These are phyloP conservation scores for Scopulariopsis brevicaulis DNA, from an alignment of 2,329 filamentous ascomycete genomes.

Conservation along the genomic window DNA sequence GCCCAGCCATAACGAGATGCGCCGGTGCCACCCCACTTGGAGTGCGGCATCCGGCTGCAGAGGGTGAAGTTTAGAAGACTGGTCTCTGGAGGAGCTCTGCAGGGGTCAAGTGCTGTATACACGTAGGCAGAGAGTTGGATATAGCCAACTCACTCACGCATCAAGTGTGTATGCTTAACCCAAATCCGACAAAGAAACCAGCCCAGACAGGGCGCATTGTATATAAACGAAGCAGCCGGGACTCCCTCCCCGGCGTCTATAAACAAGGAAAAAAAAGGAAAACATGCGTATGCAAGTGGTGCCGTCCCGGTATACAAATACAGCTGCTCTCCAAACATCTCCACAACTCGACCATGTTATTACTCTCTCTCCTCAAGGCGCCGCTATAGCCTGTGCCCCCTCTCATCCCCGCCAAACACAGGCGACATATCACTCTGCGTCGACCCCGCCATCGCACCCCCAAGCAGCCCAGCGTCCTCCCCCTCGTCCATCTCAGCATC, in stretches of 20 bases:
- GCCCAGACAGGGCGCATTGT: too few relatives aligned
- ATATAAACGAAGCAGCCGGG: not conserved
- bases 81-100: too few relatives aligned
- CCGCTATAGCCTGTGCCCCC: not conserved
- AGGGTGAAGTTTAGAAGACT: too few relatives aligned
- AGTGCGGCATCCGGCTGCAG: too few relatives aligned
- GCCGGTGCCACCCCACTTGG: too few relatives aligned
- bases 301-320: not conserved
- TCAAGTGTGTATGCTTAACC: too few relatives aligned
- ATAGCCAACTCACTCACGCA: too few relatives aligned
- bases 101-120: too few relatives aligned
- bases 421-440: constrained; percentile 1
- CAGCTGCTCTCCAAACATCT: not conserved
- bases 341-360: not conserved
- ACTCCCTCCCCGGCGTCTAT: not conserved
- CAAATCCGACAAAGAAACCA: too few relatives aligned
- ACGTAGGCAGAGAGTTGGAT: too few relatives aligned
- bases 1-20: too few relatives aligned
- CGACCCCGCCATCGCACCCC: not conserved
- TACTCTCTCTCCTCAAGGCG: not conserved
- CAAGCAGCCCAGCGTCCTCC: constrained; percentile 34
- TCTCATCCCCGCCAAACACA: not conserved
- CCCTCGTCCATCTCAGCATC: constrained; percentile 29
- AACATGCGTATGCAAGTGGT: not conserved
- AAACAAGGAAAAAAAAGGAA: not conserved